Conservation (phyloP, 2,329 filamentous ascomycete genomes). For the Hypoxylon sp. region DNA sequence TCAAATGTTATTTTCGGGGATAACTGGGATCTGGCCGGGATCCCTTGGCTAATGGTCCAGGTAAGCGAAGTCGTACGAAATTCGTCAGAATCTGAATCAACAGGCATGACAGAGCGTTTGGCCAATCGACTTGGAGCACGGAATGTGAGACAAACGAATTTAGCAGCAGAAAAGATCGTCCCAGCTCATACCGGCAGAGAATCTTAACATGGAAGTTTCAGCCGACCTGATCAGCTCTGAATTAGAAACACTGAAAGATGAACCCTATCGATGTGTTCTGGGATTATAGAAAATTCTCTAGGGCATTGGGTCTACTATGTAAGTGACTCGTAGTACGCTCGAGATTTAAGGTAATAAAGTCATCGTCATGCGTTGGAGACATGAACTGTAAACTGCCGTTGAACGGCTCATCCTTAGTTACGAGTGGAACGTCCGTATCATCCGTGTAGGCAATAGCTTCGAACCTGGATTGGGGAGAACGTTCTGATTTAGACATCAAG, state of each 20-base stretch:
- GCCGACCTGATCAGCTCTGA: constrained; percentile 36
- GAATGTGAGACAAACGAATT: constrained; percentile 47
- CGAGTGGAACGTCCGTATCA: constrained; percentile 15
- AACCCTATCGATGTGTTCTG: constrained; percentile 37
- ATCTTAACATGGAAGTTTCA: constrained; percentile 41
- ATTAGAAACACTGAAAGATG: constrained; percentile 29
- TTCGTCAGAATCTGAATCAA: constrained; percentile 40
- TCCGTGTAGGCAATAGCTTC: constrained; percentile 7
- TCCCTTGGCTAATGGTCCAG: constrained; percentile 21
- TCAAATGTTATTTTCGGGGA: constrained; percentile 38
- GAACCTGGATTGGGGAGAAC: background rate
- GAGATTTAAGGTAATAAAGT: constrained; percentile 21
- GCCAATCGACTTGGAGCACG: constrained; percentile 32
- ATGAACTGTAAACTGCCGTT: constrained; percentile 27
- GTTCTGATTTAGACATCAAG: background rate
- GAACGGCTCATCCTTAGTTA: constrained; percentile 1
- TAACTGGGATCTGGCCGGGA: constrained; percentile 33
- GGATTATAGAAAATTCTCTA: constrained; percentile 22
- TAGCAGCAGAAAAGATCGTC: constrained; percentile 28
- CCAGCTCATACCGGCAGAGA: constrained; percentile 16
- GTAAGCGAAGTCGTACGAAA: constrained; percentile 34
- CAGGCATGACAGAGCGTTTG: constrained; percentile 23
- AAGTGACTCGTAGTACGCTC: constrained; percentile 15
- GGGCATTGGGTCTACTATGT: constrained; percentile 15
- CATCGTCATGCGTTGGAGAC: constrained; percentile 20